phyloP scores from a whole-genome alignment of 441 rosid species.

The Gossypium aridum region DNA sequence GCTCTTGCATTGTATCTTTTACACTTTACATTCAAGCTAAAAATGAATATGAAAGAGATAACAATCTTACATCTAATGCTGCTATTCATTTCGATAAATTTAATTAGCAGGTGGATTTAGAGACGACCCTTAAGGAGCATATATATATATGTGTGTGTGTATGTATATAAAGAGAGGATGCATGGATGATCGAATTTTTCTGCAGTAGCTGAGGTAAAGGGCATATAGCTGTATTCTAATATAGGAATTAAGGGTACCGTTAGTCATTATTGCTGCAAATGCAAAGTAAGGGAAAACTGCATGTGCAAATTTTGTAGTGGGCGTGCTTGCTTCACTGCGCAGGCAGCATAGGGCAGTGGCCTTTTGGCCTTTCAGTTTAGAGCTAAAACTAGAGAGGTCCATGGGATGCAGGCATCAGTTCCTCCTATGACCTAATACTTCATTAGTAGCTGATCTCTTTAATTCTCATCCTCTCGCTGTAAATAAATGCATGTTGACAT shows the following conservation, averaged over 20 bases:
- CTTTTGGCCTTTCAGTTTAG: background rate
- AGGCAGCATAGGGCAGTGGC: background rate
- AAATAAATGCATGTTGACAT: background rate
- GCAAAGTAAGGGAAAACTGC: background rate
- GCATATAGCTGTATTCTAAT: background rate
- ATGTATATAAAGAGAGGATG: no score
- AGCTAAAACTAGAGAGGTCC: conserved; percentile 2
- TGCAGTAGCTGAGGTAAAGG: background rate
- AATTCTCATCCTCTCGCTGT: background rate
- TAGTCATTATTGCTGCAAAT: background rate
- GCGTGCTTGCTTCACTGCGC: background rate
- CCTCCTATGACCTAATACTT: background rate
- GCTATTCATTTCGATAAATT: background rate
- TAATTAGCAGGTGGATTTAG: background rate
- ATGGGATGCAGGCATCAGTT: background rate
- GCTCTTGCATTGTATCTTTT: background rate
- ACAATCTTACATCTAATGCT: background rate
- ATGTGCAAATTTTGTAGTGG: background rate
- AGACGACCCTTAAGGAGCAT: background rate
- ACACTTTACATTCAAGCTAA: background rate
- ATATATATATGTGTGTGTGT: background rate
- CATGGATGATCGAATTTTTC: background rate
- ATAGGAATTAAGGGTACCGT: background rate
- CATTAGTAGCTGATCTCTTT: background rate
- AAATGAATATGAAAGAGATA: background rate